Conservation (phyloP, 371 early-diverging fungal genomes). For the Syncephalastrum monosporum region DNA sequence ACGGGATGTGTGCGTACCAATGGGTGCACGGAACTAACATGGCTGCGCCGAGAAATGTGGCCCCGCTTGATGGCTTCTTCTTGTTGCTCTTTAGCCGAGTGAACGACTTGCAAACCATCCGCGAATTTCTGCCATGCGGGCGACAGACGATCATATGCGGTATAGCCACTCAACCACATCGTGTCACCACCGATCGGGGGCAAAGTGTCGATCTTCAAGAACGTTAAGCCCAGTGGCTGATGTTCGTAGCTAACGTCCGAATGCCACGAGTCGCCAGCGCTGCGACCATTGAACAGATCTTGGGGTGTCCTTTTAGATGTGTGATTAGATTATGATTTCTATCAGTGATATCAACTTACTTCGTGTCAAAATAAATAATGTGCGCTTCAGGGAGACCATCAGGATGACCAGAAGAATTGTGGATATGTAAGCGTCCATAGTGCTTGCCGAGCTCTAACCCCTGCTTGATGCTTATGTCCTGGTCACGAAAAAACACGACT, state of each 20-base stretch:
- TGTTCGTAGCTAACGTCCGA: slow-evolving; percentile 61
- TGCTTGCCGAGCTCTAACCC: slow-evolving; percentile 49
- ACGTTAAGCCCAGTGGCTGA: slow-evolving; percentile 55
- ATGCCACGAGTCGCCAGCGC: slow-evolving; percentile 47
- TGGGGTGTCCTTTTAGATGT: slow-evolving; percentile 29
- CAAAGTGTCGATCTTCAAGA: slow-evolving; percentile 46
- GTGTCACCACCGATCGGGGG: slow-evolving; percentile 59
- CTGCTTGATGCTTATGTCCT: slow-evolving; percentile 51
- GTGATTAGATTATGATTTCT: too few species aligned
- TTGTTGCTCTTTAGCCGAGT: slow-evolving; percentile 51
- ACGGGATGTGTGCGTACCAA: slow-evolving; percentile 70
- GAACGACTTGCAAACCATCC: slow-evolving; percentile 64
- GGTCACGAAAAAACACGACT: slow-evolving; percentile 63
- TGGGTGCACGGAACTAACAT: slow-evolving; percentile 51
- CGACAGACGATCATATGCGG: slow-evolving; percentile 59
- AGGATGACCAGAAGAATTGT: slow-evolving; percentile 38
- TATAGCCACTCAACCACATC: slow-evolving; percentile 55
- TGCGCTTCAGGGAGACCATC: slow-evolving; percentile 21
- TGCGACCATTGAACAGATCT: slow-evolving; percentile 44
- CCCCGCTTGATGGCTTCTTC: slow-evolving; percentile 35
- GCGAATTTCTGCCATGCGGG: slow-evolving; percentile 52
- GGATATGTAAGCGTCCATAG: slow-evolving; percentile 54
- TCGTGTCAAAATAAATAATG: slow-evolving; percentile 31
- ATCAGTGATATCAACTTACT: neutral
- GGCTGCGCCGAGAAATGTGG: slow-evolving; percentile 42